These are phyloP conservation scores for Lentinula raphanica DNA, from an alignment of 768 basidiomycete genomes.

Conservation along the genomic window DNA sequence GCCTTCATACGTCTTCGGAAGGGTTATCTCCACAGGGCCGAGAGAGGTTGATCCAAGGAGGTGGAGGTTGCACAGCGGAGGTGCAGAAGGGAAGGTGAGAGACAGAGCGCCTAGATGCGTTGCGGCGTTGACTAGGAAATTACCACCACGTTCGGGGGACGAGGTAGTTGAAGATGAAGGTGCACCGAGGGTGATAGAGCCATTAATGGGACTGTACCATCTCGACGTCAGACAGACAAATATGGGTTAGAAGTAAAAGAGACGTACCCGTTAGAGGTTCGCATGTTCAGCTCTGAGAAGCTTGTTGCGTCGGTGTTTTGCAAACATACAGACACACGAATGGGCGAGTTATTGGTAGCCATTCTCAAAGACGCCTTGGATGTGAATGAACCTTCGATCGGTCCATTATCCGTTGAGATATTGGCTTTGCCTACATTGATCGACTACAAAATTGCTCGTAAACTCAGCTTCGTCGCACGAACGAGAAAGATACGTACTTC, in stretches of 20 bases:
- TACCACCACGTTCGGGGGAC: neutral
- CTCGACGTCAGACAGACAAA: neutral
- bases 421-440: neutral
- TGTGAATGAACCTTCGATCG: conserved; percentile 1
- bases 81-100: conserved; percentile 2
- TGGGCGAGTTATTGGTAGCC: neutral
- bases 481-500: too few relatives aligned
- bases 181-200: neutral
- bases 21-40: neutral
- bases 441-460: neutral
- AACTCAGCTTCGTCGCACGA: too few relatives aligned
- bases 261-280: conserved; percentile 1
- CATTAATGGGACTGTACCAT: neutral
- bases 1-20: conserved; percentile 3
- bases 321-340: neutral
- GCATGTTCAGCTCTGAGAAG: conserved; percentile 1
- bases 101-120: neutral
- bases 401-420: neutral
- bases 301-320: neutral
- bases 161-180: neutral
- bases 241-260: neutral
- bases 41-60: neutral
- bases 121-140: conserved; percentile 1
- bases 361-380: neutral
- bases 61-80: neutral